phyloP scores from a whole-genome alignment of 192 early-diverging fungal genomes.

The Rhizophlyctis rosea region DNA sequence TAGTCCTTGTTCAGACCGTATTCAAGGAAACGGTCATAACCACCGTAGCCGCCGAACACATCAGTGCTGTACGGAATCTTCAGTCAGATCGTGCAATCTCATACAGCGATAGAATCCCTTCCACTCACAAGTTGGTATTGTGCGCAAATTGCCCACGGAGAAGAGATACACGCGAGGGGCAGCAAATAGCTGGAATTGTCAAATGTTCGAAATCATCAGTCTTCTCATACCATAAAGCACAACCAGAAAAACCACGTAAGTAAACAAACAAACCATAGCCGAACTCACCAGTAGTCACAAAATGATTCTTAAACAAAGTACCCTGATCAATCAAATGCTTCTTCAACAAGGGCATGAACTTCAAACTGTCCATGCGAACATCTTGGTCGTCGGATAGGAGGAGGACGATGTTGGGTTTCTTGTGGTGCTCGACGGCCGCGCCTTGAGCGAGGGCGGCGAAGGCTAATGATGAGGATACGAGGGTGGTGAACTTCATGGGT shows the following conservation, averaged over 20 bases:
- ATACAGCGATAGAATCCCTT: not conserved
- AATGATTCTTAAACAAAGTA: constrained; percentile 58
- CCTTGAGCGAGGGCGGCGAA: not conserved
- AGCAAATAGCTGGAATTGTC: too few species aligned
- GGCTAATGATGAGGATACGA: not conserved
- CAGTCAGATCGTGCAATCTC: constrained; percentile 11
- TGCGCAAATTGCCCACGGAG: constrained; percentile 62
- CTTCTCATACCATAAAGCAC: too few species aligned
- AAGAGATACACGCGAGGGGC: constrained; percentile 55
- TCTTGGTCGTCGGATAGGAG: constrained; percentile 70
- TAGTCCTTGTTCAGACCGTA: constrained; percentile 40
- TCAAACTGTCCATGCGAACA: constrained; percentile 46
- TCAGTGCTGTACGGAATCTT: not conserved
- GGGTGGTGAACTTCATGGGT: not conserved
- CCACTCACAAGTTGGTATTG: constrained; percentile 49
- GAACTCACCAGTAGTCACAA: constrained; percentile 57
- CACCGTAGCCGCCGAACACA: constrained; percentile 27
- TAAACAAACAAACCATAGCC: too few species aligned
- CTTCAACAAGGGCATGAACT: constrained; percentile 61
- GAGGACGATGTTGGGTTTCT: constrained; percentile 64
- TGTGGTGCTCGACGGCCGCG: constrained; percentile 8
- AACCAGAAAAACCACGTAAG: constrained; percentile 72
- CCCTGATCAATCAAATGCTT: constrained; percentile 59
- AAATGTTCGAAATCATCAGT: too few species aligned
- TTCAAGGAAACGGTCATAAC: constrained; percentile 40